Base-by-base conservation (phyloP, 2,329 filamentous ascomycete species). In the Epichloe baconii region DNA sequence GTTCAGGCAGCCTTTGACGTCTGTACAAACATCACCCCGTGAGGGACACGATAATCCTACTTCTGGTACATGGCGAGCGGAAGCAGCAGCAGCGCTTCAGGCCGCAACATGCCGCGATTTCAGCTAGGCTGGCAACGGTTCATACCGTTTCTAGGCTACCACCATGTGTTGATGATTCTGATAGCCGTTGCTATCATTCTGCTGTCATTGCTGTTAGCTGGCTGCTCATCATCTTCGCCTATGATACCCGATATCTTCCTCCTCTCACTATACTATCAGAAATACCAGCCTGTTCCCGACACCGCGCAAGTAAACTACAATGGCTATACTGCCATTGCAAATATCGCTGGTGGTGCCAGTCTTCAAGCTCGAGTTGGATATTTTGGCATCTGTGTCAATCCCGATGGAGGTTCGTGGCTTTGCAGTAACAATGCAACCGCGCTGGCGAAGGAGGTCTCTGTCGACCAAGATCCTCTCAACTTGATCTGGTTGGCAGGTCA, bases 401-500 rank as follows among this genome's bases (percentile, higher is more conserved):
- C 88, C 1, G 88, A 95, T 65, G 86, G 86, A 53, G 91, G 91
- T 57, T 82, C 84, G 21, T 98, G 88, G 79, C 79, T 97, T 53
- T 98, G 93, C 78, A 93, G 87, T 67, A 94, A 95, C 76, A 98
- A 98, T 68, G 93, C 93, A 19, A 96, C 91, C 3, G 83, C 89
- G 3, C 77, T 98, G 46, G 91, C 93, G 38, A 86, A 93, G 66
- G 85, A 95, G 69, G 80, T 97, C 43, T 84, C 80, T 19, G 81
- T 95, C 42, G 89, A 96, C 63, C 87, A 96, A 68, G 93, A 98
- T 71, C 93, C 93, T 40, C 75, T 98, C 63, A 98, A 98, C 68
- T 73, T 98, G 62, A 90, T 98, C 61, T 98, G 91, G 93, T 80
- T 98, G 51, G 91, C 93, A 23, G 84, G 85, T 60, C 95, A 95